Percentiles rank a stretch among this genome's conserved stretches.
Conservation (phyloP, 1,284 basidiomycete species). For the Schizophyllum amplum region DNA sequence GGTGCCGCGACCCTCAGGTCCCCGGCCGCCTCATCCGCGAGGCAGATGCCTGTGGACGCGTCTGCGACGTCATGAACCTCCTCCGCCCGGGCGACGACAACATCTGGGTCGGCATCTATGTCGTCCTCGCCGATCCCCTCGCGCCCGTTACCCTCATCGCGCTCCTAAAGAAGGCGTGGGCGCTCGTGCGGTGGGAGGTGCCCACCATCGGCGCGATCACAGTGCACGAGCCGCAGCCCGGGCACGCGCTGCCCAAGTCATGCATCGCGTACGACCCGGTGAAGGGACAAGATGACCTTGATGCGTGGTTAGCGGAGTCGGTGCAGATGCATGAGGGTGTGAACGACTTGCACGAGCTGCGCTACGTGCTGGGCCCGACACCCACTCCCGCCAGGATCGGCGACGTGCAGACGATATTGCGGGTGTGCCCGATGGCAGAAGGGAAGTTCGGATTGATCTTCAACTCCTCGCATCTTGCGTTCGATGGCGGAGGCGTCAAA, state of each 20-base stretch:
- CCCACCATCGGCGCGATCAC: neutral
- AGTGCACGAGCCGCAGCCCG: neutral
- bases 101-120: neutral
- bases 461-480: neutral
- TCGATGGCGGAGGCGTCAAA: neutral
- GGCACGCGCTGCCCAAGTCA: neutral
- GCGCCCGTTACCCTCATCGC: neutral
- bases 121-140: neutral
- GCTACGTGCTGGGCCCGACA: neutral
- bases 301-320: neutral
- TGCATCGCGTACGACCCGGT: neutral
- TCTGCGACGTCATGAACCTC: neutral
- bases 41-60: neutral
- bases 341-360: neutral
- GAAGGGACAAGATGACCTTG: neutral
- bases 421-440: neutral
- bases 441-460: neutral
- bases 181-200: neutral
- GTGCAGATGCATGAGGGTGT: neutral
- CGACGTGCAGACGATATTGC: neutral
- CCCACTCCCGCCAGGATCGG: neutral
- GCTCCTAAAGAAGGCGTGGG: neutral
- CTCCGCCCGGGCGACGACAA: neutral
- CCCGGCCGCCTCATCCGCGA: neutral
- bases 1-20: neutral